These are phyloP conservation scores for Paramecium sexaurelia DNA, from an alignment of 73 alveolate species.

Conservation along the genomic window DNA sequence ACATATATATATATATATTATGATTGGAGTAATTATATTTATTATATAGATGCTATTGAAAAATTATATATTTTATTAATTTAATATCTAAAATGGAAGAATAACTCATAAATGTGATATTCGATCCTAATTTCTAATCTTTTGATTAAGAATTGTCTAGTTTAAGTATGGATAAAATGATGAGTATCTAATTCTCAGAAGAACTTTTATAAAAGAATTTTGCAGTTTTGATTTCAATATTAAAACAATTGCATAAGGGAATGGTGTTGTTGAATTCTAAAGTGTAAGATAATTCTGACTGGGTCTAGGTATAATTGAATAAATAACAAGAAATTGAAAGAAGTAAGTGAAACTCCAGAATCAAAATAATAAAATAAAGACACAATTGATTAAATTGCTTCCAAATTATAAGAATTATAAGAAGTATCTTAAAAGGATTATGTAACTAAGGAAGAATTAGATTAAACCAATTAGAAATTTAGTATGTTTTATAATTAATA, in stretches of 20 bases:
- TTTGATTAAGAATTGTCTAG: slow-evolving; percentile 11
- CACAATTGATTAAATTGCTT: background rate
- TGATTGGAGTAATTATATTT: too few relatives aligned
- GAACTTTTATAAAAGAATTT: slow-evolving; percentile 33
- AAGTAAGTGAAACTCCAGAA: slow-evolving; percentile 39
- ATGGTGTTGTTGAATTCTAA: slow-evolving; percentile 5
- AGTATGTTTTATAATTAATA: background rate
- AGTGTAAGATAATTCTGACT: slow-evolving; percentile 5
- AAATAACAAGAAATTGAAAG: background rate
- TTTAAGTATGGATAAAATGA: slow-evolving; percentile 25
- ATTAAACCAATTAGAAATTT: background rate
- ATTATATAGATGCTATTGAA: too few relatives aligned
- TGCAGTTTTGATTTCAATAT: slow-evolving; percentile 16
- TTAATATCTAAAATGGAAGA: background rate
- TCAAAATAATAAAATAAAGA: background rate
- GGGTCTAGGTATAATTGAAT: slow-evolving; percentile 4
- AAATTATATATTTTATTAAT: background rate
- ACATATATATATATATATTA: too few relatives aligned
- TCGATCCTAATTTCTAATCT: slow-evolving; percentile 36
- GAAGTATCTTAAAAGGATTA: background rate
- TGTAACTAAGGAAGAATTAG: background rate
- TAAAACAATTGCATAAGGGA: slow-evolving; percentile 19
- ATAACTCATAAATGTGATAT: slow-evolving; percentile 30
- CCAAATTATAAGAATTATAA: background rate
- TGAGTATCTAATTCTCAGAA: slow-evolving; percentile 40